Base-by-base conservation (phyloP, 1,284 basidiomycete genomes). In the Psilocybe mexicana region DNA sequence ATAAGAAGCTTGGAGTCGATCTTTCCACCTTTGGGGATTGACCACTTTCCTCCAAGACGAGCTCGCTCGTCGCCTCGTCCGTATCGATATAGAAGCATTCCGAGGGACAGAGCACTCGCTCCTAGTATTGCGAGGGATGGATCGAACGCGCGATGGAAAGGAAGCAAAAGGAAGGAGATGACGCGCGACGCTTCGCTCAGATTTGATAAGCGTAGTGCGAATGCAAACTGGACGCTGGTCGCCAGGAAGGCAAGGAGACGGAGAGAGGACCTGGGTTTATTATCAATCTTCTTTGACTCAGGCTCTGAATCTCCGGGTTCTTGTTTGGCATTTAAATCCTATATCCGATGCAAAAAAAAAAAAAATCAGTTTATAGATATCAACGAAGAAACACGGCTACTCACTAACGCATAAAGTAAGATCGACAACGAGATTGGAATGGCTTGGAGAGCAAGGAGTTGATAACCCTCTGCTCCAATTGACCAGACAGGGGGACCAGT, bases 191-290 rank as follows among this genome's bases (percentile, higher is more conserved):
- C 75, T 56, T 82, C 78, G 51, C 76, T 77, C 64, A 89, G 79
- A 59, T 83, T 82, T 33, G 81, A 82, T 30, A 88, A 72, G 36
- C 76, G 76, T 38, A 89, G 75, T 2, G 83, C 82, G 50, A 86
- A 70, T 2, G 82, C 79, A 66, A 89, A 89, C 49, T 79, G 77
- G 42, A 84, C 64, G 35, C 79, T 74, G 1, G 80, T 77, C 38
- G 76, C 62, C 58, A 84, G 67, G 61, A 71, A 77, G 18, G 78
- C 70, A 25, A 76, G 44, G 40, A 72, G 56, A 30, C 78, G 76
- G 24, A 74, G 67, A 6, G 24, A 26, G 24, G n/a, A 30, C 55
- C 49, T 7, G 58, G 50, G 55, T 43, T 26, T 43, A 33, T 36
- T n/a, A 51, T 59, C 61, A 14, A 62, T 43, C 30, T 36, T 36